Conservation (phyloP, 2,329 filamentous ascomycete genomes). For the Purpureocillium lavendulum region DNA sequence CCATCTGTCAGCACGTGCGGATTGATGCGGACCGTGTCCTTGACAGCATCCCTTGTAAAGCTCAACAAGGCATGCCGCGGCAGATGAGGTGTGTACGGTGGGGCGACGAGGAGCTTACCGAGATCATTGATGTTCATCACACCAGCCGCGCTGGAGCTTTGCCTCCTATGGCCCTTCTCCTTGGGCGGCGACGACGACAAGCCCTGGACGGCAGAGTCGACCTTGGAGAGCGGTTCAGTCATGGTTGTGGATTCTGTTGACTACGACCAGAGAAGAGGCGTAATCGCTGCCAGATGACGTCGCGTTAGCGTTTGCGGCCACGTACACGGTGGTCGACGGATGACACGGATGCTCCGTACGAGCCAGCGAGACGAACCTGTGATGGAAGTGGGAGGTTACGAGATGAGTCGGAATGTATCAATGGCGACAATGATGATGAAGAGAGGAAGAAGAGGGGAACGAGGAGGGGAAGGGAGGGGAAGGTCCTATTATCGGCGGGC, state of each 20-base stretch:
- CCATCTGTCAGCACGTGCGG: not conserved
- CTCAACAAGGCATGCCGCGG: too few relatives aligned
- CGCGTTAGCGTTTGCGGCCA: not conserved
- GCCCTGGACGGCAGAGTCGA: slow-evolving; percentile 86
- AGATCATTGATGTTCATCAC: slow-evolving; percentile 73
- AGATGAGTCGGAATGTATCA: slow-evolving; percentile 6
- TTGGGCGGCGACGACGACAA: slow-evolving; percentile 59
- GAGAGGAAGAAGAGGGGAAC: slow-evolving; percentile 14
- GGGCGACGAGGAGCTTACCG: slow-evolving; percentile 46
- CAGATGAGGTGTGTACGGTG: too few relatives aligned
- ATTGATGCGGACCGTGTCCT: not conserved
- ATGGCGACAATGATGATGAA: slow-evolving; percentile 14
- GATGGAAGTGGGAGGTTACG: slow-evolving; percentile 13
- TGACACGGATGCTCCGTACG: too few relatives aligned
- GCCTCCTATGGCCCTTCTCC: slow-evolving; percentile 60
- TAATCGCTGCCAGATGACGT: not conserved
- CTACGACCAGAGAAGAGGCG: slow-evolving; percentile 1
- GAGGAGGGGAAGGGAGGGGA: slow-evolving; percentile 16
- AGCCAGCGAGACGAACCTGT: slow-evolving; percentile 8
- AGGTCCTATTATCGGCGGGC: slow-evolving; percentile 21
- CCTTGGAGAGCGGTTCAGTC: slow-evolving; percentile 63
- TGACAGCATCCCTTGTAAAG: too few relatives aligned
- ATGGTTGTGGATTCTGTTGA: slow-evolving; percentile 18
- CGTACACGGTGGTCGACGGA: not conserved
- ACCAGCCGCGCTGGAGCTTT: slow-evolving; percentile 64